Evolutionary conservation across 2,329 filamentous ascomycete species (phyloP), one percentile per base, ranked within the genome.

Genomic region (Paraphaeosphaeria minitans): DNA sequence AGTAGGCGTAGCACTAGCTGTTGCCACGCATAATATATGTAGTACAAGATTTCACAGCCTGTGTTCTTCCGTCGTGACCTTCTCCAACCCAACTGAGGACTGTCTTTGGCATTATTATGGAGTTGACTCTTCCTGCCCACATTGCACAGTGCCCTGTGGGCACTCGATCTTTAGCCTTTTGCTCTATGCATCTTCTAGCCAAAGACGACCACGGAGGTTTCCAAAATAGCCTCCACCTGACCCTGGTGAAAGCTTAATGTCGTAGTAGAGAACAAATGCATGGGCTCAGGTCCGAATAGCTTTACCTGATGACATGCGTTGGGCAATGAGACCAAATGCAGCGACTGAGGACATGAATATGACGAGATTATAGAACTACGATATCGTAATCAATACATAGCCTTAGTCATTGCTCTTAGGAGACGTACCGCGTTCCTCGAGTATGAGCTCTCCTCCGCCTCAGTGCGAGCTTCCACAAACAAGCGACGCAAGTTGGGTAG

Each of bases 281-380:
- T 19, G 16, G n/a, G 6, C 39, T 51, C 37, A 58, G 1, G 54
- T 33, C 27, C 56, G 53, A 31, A 62, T 51, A 12, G 49, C 49
- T 47, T 72, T 73, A 51, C 61, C 58, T 12, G 65, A 60, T 37
- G 82, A 83, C 84, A 97, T 90, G 66, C 90, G 89, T 73, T 99
- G 95, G 29, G 94, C 95, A 61, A 95, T 88, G 60, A 99, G 81
- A 75, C 94, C 96, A 81, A 98, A 97, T 60, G 97, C 87, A 8
- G 94, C 93, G 24, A 99, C 91, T 0, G 95, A 97, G 24, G 93
- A 95, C 83, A 99, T 94, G 80, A 98, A 99, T 2, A 98, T 82
- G 0, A 97, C 93, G 0, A 96, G 87, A 72, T 99, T 98, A 80
- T 99, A 99, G 77, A 99, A 99, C 95, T 97, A 70, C 27, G 13